Base-by-base conservation (phyloP, 2,329 filamentous ascomycete species). In the Cordyceps tenuipes region DNA sequence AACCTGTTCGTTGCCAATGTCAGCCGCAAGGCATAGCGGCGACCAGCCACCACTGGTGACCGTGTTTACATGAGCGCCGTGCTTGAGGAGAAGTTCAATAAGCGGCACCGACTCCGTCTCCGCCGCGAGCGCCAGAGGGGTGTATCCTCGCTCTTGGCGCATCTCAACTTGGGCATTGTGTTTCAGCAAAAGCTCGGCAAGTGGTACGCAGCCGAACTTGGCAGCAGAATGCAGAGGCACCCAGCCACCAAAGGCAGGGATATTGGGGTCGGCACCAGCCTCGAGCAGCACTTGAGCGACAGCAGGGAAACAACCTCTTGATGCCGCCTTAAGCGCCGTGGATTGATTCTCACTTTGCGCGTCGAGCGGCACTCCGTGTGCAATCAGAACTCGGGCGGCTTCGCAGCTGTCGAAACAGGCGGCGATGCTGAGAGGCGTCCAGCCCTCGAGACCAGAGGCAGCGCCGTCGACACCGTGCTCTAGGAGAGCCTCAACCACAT, bases 1-100 rank as follows among this genome's bases (percentile, higher is more conserved):
- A 23, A 64, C 34, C 1, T 26, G 21, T 13, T 23, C 19, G 17
- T 63, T 55, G 31, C 63, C 64, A 10, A 51, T 59, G 23, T 59
- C 39, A 13, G 69, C 69, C 34, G 66, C 63, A 61, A 73, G 73
- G 29, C 68, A 71, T 53, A 70, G 65, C 3, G 46, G 64, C 55
- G n/a, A 61, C 63, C 34, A 66, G 15, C 46, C 51, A 7, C 54
- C 61, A 59, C 65, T 66, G 3, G 64, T 64, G 8, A 62, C 61
- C 36, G 62, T 46, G 47, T 69, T 66, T 49, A 66, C 63, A 65
- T 70, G 68, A 63, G 68, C 69, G 58, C 69, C 72, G 3, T 66
- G 34, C 1, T 50, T n/a, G 5, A 64, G 50, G 19, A 64, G 48
- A 12, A 56, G 36, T 31, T 43, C 23, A 23, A 62, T 56, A 21